Base-by-base conservation (phyloP, 768 basidiomycete genomes). In the Tricholoma bakamatsutake region DNA sequence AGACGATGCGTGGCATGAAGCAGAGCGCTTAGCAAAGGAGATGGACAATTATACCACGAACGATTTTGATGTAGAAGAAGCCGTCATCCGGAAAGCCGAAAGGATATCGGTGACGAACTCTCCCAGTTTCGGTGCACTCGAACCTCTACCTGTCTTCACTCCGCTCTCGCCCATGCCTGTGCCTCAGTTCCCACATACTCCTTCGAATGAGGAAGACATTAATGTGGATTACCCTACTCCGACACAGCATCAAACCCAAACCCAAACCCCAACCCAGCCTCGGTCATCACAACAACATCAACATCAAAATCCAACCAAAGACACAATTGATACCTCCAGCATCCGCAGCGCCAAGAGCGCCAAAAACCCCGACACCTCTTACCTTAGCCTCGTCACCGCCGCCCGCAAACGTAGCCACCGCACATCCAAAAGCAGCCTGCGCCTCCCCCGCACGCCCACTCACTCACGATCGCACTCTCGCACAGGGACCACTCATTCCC, bases 1-100 rank as follows among this genome's bases (percentile, higher is more conserved):
- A 21, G 82, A 86, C 48, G 90, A 92, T 52, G 90, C 89, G 0
- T 92, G 90, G 90, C 77, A 77, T 47, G 83, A 85, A 56, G 90
- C 88, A 2, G 85, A 89, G 61, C 80, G 79, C 40, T 73, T 90
- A 61, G 90, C 89, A 1, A 67, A 73, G 51, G 87, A 90, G 65
- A 77, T 90, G 62, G 88, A 92, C 65, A 81, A 81, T 42, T 66
- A 82, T 50, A 82, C 85, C 52, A 68, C 65, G 24, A 71, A 62
- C 11, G 64, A 66, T 24, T 52, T 57, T 24, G 53, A 58, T 18
- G 17, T 31, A 11, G 66, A 64, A 34, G 62, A 61, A 18, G 68
- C 73, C 11, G 65, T 80, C 45, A 80, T 82, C 45, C 74, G 74
- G 56, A 76, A 65, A 5, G 80, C 79, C 3, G 79, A 77, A 59